phyloP scores from a whole-genome alignment of 805 yeast genomes.

The Blastobotrys attinorum region DNA sequence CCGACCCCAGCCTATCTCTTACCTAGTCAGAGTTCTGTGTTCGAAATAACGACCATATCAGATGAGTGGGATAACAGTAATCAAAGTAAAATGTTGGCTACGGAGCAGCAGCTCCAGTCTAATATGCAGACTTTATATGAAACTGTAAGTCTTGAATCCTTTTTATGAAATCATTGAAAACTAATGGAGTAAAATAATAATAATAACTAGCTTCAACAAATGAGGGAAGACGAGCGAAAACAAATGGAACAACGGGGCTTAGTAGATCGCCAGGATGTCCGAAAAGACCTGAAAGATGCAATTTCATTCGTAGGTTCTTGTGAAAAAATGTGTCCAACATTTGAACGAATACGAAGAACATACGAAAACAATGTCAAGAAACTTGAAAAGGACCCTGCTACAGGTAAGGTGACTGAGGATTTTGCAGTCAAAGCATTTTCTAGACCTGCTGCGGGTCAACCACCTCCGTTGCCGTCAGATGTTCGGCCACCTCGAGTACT shows the following conservation, averaged over 20 bases:
- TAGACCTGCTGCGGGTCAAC: constrained; percentile 97
- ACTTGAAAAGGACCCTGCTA: constrained; percentile 60
- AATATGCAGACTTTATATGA: constrained; percentile 72
- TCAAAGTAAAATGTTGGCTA: constrained; percentile 50
- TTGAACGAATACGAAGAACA: constrained; percentile 81
- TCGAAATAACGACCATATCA: not conserved
- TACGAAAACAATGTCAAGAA: constrained; percentile 79
- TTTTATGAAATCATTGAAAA: not conserved
- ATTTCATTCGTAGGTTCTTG: constrained; percentile 84
- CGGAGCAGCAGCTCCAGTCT: constrained; percentile 37
- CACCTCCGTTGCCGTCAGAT: constrained; percentile 95
- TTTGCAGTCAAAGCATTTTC: constrained; percentile 86
- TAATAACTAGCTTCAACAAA: constrained; percentile 44
- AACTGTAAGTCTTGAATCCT: constrained; percentile 13
- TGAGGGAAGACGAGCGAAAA: constrained; percentile 67
- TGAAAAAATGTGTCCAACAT: constrained; percentile 88
- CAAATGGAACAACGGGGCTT: constrained; percentile 74
- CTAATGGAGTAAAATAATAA: not conserved
- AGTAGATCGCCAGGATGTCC: constrained; percentile 79
- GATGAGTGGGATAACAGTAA: constrained; percentile 69
- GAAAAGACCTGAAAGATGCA: constrained; percentile 82
- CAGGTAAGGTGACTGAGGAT: constrained; percentile 47
- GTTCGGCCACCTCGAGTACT: constrained; percentile 87
- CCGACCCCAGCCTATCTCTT: constrained; percentile 7
- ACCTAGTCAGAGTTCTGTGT: constrained; percentile 3